Evolutionary conservation across 768 basidiomycete genomes (phyloP), one percentile per base, ranked within the genome.

Genomic region (Holtermanniella nyarrowii): DNA sequence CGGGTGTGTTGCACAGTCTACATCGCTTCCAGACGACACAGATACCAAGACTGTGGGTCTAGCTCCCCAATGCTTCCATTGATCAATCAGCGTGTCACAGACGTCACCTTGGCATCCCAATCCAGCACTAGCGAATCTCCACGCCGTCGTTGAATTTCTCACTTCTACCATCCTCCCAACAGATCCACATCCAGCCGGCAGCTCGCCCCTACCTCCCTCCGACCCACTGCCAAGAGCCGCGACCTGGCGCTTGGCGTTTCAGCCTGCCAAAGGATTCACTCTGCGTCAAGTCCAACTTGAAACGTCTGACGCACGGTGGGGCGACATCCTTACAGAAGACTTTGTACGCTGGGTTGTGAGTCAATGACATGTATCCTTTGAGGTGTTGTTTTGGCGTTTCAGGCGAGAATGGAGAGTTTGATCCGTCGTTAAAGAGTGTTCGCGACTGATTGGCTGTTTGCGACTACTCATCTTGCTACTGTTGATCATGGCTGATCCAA

Each of bases 41-140:
- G 16, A 68, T 73, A 22, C 69, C 68, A 0, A 43, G 61, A 48
- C 59, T 69, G 69, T 66, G 47, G 48, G 64, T 58, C 20, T 20
- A 16, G 26, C 16, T 11, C 25, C 20, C 42, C 24, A 23, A 50
- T 16, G 26, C 54, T 14, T 25, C 24, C 37, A 40, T 18, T 47
- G n/a, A 48, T 45, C 26, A 7, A 21, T 7, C 43, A 68, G 66
- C 22, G 61, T 65, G 50, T 48, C 63, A 7, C 54, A 62, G 5
- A 20, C 56, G 3, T 57, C 63, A 20, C 57, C 57, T 2, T 71
- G 70, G 70, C 45, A 55, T 26, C 57, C 66, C 13, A 26, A 53
- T n/a, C 58, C 59, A 11, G 46, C 56, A 14, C 49, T 61, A 3
- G 60, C 66, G 26, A 63, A 61, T 48, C 65, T 71, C 12, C 55